These are phyloP conservation scores for Jatropha podagrica DNA, from an alignment of 441 rosid genomes.

Conservation along the genomic window DNA sequence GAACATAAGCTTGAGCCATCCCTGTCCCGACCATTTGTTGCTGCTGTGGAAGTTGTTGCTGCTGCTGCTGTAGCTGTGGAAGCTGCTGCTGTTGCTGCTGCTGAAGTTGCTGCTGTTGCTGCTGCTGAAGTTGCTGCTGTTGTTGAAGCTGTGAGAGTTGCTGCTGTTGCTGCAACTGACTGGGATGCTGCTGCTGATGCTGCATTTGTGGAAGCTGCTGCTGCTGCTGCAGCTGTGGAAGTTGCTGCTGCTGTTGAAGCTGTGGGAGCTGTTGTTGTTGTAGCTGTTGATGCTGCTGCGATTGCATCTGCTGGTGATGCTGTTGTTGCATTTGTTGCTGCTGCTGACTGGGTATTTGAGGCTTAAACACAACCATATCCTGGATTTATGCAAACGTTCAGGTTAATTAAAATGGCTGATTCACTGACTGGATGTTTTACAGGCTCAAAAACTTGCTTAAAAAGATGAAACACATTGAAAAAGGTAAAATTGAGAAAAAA, in stretches of 20 bases:
- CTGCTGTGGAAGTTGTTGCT: conserved; percentile 38
- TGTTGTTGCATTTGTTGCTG: conserved; percentile 38
- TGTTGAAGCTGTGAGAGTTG: conserved; percentile 31
- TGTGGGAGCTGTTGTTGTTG: background rate
- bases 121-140: conserved; percentile 31
- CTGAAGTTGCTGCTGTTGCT: conserved; percentile 28
- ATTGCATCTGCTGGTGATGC: conserved; percentile 9
- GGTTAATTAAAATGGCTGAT: conserved; percentile 7
- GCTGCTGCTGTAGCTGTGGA: conserved; percentile 25
- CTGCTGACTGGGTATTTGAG: conserved; percentile 76
- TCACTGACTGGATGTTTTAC: background rate
- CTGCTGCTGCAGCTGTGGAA: conserved; percentile 6
- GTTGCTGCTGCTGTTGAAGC: conserved; percentile 2
- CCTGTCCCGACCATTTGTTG: conserved; percentile 83
- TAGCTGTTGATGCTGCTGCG: background rate
- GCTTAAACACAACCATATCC: conserved; percentile 97
- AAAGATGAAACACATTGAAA: background rate
- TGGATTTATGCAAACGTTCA: conserved; percentile 29
- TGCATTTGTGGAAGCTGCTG: conserved; percentile 14
- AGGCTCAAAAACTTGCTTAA: background rate
- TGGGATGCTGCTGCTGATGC: conserved; percentile 25
- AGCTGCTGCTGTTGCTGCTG: conserved; percentile 30
- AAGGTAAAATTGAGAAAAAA: background rate
- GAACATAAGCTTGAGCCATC: conserved; percentile 74
- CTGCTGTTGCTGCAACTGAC: conserved; percentile 33